Evolutionary conservation across 176 grass and related monocot genomes (phyloP).

Genomic region (Sorghum bicolor): DNA sequence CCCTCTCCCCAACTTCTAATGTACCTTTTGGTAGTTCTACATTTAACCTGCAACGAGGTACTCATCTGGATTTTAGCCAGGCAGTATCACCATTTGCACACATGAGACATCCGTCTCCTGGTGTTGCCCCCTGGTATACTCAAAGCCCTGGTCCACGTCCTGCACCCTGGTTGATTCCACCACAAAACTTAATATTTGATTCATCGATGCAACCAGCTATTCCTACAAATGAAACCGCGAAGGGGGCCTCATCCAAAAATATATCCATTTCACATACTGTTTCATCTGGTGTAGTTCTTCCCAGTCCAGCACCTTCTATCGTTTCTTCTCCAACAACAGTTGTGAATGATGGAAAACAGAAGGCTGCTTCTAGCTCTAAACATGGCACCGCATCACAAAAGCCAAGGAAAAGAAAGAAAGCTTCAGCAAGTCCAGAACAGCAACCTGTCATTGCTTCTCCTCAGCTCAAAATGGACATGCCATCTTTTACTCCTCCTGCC

Average conservation of each 20-base stretch:
- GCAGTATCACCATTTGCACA: conserved; percentile 64
- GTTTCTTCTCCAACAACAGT: conserved; percentile 43
- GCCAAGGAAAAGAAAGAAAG: conserved; percentile 96
- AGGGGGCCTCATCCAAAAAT: conserved; percentile 54
- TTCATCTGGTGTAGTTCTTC: conserved; percentile 41
- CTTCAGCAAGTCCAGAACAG: conserved; percentile 48
- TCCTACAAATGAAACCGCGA: conserved; percentile 52
- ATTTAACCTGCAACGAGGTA: conserved; percentile 63
- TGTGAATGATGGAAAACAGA: conserved; percentile 53
- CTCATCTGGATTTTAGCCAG: conserved; percentile 78
- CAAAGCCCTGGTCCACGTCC: conserved; percentile 48
- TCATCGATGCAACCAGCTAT: conserved; percentile 49
- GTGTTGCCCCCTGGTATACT: conserved; percentile 56
- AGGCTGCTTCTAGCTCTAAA: conserved; percentile 50
- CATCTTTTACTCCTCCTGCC: conserved; percentile 43
- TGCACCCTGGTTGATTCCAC: conserved; percentile 56
- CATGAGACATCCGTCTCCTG: conserved; percentile 50
- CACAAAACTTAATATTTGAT: conserved; percentile 79
- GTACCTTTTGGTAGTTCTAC: conserved; percentile 40
- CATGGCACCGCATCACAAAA: conserved; percentile 53
- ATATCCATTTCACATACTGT: conserved; percentile 45
- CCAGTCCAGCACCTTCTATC: conserved; percentile 31
- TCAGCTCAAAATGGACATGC: conserved; percentile 43
- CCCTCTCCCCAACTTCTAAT: conserved; percentile 49
- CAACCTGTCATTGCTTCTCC: conserved; percentile 36